Base-by-base conservation (phyloP, 768 basidiomycete species). In the Kwoniella dejecticola region DNA sequence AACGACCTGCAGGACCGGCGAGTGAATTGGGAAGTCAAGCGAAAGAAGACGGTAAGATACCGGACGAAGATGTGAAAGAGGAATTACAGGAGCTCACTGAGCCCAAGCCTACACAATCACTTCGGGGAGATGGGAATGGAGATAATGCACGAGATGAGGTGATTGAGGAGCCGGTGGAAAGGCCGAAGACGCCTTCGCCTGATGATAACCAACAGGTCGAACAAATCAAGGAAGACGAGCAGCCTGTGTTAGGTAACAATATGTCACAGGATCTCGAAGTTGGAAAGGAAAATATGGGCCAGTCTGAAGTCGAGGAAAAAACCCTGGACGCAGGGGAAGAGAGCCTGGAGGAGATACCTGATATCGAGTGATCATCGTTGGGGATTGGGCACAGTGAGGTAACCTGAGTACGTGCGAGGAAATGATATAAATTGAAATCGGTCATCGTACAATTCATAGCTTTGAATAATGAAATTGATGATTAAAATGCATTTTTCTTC, bases 271-370 rank as follows among this genome's bases (percentile, higher is more conserved):
- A n/a, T n/a, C n/a, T n/a, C 23, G 44, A 23, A 45, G 44, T 23
- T 11, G 44, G 0, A 21, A 45, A 45, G 44, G 10, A 33, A n/a
- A 52, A 13, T 26, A 19, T 52, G 4, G 13, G 7, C 36, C 21
- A 31, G 26, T 15, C n/a, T 44, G 11, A 19, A 4, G 42, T 24
- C 12, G 19, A 45, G 44, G 45, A 33, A 19, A 0, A 1, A 7
- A 11, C 15, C 0, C 10, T 31, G 21, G 52, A 54, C 15, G 24
- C n/a, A 3, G 52, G 33, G 6, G 52, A 55, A 4, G 60, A 52
- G 42, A 54, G 53, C 27, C 30, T 55, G 27, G 60, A 55, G 52
- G 60, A 62, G 52, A 62, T 62, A 17, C 60, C 60, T 48, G 60
- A 62, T 49, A 47, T 62, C 11, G 60, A 62, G 10, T 49, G 26